phyloP scores from a whole-genome alignment of 2,329 filamentous ascomycete genomes.

The Lasiodiplodia gonubiensis region DNA sequence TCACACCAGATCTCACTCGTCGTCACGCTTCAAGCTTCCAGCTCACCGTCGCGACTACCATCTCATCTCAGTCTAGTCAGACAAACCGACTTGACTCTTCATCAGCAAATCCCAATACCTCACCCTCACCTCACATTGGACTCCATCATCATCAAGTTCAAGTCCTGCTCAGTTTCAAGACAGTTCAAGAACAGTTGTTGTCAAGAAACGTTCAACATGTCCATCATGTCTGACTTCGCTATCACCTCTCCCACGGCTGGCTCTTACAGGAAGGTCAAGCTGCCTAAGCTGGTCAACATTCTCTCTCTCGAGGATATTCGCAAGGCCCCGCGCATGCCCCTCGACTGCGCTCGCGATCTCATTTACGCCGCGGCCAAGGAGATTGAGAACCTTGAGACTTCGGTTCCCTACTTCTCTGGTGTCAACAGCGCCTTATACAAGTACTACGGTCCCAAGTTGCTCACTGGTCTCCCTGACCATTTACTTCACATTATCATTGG shows the following conservation, averaged over 20 bases:
- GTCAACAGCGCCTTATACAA: background rate
- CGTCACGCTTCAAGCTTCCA: background rate
- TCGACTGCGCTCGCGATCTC: constrained; percentile 16
- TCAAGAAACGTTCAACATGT: background rate
- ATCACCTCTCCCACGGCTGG: background rate
- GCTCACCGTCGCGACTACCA: background rate
- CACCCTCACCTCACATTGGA: background rate
- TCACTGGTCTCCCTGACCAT: background rate
- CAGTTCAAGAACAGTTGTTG: background rate
- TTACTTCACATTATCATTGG: background rate
- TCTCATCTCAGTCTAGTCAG: background rate
- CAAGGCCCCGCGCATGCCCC: constrained; percentile 3
- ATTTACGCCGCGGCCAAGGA: constrained; percentile 10
- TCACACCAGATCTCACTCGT: background rate
- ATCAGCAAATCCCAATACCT: background rate
- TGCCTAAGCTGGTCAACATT: background rate
- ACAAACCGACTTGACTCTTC: background rate
- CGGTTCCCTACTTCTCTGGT: background rate
- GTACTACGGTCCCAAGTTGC: background rate
- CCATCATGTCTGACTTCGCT: background rate
- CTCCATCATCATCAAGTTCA: background rate
- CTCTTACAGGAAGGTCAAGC: background rate
- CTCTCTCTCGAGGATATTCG: background rate
- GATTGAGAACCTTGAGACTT: background rate
- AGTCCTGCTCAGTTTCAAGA: no score